Evolutionary conservation across 1,284 basidiomycete species (phyloP).

Genomic region (Rhodotorula sp.): DNA sequence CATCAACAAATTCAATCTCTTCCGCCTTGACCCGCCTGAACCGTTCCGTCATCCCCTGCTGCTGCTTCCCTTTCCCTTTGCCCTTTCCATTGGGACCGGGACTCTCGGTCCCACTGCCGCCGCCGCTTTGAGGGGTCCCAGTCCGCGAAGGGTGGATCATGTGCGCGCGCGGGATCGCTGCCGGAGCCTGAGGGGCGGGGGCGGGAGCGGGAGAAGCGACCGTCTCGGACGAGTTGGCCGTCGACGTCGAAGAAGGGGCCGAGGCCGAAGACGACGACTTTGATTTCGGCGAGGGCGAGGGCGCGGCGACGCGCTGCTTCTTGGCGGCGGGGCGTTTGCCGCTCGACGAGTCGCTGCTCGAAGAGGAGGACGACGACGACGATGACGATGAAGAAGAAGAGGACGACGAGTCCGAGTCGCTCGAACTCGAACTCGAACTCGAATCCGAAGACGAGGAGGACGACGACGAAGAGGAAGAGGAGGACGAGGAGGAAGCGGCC

Average conservation of each 20-base stretch:
- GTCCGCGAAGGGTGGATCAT: neutral
- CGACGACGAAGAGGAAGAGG: constrained; percentile 36
- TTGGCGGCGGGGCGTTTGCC: constrained; percentile 27
- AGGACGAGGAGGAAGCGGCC: constrained; percentile 32
- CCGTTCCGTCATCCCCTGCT: constrained; percentile 38
- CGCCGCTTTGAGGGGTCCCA: neutral
- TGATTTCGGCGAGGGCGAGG: neutral
- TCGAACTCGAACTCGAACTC: neutral
- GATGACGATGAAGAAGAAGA: constrained; percentile 38
- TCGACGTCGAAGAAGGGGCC: neutral
- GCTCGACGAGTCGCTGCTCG: constrained; percentile 20
- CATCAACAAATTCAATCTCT: constrained; percentile 58
- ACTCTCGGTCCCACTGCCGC: neutral
- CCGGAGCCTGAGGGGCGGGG: neutral
- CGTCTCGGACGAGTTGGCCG: neutral
- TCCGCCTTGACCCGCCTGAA: constrained; percentile 81
- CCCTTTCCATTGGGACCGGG: constrained; percentile 13
- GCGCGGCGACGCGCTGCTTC: constrained; percentile 30
- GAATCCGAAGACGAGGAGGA: constrained; percentile 19
- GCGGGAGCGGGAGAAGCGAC: neutral
- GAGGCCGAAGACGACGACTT: neutral
- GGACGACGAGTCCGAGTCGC: constrained; percentile 28
- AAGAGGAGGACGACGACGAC: constrained; percentile 19
- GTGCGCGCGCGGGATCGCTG: constrained; percentile 1
- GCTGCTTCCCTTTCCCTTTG: neutral